Evolutionary conservation across 192 early-diverging fungal species (phyloP).

Genomic region (Umbelopsis ramanniana): DNA sequence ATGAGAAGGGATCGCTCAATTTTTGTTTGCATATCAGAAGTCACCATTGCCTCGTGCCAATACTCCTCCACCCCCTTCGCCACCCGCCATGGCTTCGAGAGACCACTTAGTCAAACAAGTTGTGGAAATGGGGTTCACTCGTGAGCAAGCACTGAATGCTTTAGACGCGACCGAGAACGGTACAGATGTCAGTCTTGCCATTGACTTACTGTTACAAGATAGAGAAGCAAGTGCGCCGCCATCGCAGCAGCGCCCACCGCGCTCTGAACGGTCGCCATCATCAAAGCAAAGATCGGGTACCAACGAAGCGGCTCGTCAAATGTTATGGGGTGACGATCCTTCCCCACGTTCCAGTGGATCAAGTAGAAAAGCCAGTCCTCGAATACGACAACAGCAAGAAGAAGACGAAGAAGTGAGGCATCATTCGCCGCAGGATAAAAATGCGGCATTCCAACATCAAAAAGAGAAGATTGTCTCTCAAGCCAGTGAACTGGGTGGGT

Average conservation of each 20-base stretch:
- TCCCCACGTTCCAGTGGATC: neutral
- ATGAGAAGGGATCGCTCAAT: neutral
- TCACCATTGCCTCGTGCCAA: neutral
- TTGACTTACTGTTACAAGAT: constrained; percentile 53
- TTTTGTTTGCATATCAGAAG: neutral
- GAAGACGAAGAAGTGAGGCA: neutral
- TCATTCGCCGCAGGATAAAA: constrained; percentile 16
- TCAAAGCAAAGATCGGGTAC: neutral
- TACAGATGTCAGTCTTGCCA: constrained; percentile 58
- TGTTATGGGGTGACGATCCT: constrained; percentile 15
- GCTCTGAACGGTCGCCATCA: neutral
- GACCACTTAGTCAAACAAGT: constrained; percentile 72
- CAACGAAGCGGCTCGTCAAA: constrained; percentile 15
- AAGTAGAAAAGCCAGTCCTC: neutral
- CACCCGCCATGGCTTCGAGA: neutral
- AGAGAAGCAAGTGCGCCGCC: constrained; percentile 8
- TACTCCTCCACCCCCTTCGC: neutral
- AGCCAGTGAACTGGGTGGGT: constrained; percentile 62
- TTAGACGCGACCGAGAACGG: constrained; percentile 69
- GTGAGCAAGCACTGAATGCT: constrained; percentile 65
- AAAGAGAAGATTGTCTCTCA: constrained; percentile 58
- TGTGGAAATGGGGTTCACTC: constrained; percentile 80
- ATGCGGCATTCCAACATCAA: constrained; percentile 48
- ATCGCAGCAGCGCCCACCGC: neutral
- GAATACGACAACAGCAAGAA: neutral